Percentiles rank a stretch among this genome's conserved stretches.
These are phyloP conservation scores for Chalciporus piperatus DNA, from an alignment of 768 basidiomycete genomes.

Conservation along the genomic window DNA sequence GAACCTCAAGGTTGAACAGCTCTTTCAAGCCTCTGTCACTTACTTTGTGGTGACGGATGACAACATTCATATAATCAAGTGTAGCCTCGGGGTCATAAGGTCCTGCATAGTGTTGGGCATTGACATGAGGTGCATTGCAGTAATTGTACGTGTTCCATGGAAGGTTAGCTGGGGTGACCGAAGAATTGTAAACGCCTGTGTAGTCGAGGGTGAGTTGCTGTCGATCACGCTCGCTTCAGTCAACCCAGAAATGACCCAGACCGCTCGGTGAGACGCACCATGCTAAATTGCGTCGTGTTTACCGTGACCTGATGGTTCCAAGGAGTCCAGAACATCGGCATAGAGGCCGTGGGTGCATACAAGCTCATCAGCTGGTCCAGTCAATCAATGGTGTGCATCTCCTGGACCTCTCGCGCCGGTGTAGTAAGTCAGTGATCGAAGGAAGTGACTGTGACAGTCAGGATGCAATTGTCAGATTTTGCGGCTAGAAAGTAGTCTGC, in stretches of 20 bases:
- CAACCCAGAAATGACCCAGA: neutral
- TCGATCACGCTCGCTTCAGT: neutral
- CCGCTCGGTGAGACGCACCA: neutral
- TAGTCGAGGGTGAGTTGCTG: constrained; percentile 7
- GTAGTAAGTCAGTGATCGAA: no score
- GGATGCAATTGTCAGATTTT: neutral
- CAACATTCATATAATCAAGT: constrained; percentile 40
- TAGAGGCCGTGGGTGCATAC: neutral
- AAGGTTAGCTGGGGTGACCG: constrained; percentile 36
- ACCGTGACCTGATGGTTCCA: neutral
- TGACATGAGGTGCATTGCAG: constrained; percentile 50
- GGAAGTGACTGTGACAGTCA: neutral
- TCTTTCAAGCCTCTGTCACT: neutral
- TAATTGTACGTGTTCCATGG: constrained; percentile 55
- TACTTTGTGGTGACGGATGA: constrained; percentile 50
- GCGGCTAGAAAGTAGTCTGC: no score
- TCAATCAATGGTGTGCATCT: neutral
- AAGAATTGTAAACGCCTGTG: constrained; percentile 45
- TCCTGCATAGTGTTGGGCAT: constrained; percentile 34
- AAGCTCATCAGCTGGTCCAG: neutral
- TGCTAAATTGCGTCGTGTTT: neutral
- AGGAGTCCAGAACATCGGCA: neutral
- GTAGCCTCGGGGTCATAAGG: constrained; percentile 30
- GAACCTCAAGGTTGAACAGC: neutral
- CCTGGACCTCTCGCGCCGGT: no score